Conservation (phyloP, 257 asterid genomes). For the Osmanthus fragrans region DNA sequence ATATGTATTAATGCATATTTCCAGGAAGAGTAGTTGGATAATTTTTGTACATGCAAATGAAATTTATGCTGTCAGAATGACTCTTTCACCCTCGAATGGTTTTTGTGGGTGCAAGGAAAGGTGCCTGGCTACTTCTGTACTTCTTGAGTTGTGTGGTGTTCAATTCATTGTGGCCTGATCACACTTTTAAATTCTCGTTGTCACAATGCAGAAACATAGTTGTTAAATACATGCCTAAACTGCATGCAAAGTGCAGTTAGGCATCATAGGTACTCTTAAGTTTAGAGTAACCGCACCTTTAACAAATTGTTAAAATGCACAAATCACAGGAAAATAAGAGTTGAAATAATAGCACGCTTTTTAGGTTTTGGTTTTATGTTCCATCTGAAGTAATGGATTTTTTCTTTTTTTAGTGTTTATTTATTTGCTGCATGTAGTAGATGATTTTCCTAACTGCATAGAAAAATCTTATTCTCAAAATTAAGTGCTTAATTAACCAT, state of each 20-base stretch:
- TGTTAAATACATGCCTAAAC: neutral
- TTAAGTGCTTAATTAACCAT: neutral
- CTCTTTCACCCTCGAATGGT: neutral
- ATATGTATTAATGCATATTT: neutral
- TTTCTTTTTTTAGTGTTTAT: neutral
- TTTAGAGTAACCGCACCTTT: neutral
- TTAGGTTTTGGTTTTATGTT: neutral
- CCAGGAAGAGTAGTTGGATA: neutral
- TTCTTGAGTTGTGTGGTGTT: neutral
- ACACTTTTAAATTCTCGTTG: neutral
- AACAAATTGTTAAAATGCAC: neutral
- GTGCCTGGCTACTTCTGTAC: neutral
- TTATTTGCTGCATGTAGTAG: neutral
- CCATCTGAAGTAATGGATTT: neutral
- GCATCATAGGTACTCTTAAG: neutral
- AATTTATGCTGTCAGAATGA: neutral
- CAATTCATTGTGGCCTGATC: neutral
- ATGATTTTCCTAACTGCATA: neutral
- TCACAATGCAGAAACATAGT: neutral
- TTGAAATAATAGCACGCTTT: neutral
- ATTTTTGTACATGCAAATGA: neutral
- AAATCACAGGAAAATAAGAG: neutral
- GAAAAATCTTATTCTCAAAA: neutral
- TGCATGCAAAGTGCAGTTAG: neutral
- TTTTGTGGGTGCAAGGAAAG: neutral